These are phyloP conservation scores for Adansonia digitata DNA, from an alignment of 345 rosid genomes.

Conservation along the genomic window DNA sequence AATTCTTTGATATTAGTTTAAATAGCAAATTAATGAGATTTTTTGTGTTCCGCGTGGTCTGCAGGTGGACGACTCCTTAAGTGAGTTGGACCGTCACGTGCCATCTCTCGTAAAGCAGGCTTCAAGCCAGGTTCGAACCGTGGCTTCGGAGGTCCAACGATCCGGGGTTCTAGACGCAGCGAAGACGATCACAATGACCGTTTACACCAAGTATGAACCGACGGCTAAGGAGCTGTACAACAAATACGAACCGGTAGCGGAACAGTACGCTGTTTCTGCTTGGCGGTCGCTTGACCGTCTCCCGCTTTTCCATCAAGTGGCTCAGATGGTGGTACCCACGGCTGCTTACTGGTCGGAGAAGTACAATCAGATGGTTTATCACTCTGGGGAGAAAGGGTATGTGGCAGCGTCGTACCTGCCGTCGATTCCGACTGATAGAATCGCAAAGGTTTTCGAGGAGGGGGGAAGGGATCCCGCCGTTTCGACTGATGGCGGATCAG, in stretches of 20 bases:
- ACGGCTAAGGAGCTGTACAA: conserved; percentile 39
- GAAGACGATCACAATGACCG: conserved; percentile 29
- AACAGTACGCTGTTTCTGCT: conserved; percentile 42
- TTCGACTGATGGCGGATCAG: conserved; percentile 14
- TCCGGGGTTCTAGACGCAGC: conserved; percentile 48
- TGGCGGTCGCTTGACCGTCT: conserved; percentile 53
- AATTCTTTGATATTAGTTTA: too few relatives aligned
- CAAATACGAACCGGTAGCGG: conserved; percentile 53
- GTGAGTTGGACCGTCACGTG: conserved; percentile 43
- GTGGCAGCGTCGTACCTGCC: conserved; percentile 43
- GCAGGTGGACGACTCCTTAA: conserved; percentile 54
- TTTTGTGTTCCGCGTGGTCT: not conserved
- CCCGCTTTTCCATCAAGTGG: conserved; percentile 52
- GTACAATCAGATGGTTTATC: conserved; percentile 51
- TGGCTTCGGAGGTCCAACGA: conserved; percentile 58
- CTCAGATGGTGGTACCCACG: conserved; percentile 46
- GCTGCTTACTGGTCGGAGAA: conserved; percentile 64
- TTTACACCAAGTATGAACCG: conserved; percentile 41
- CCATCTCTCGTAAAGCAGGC: conserved; percentile 63
- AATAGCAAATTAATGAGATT: not conserved
- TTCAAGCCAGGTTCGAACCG: conserved; percentile 44
- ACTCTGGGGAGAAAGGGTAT: conserved; percentile 39
- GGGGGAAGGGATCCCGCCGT: not conserved
- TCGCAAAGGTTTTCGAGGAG: conserved; percentile 42
- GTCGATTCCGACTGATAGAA: conserved; percentile 55